Evolutionary conservation across 2,329 filamentous ascomycete species (phyloP), one percentile per base, ranked within the genome.

Genomic region (Fusarium caatingaense): DNA sequence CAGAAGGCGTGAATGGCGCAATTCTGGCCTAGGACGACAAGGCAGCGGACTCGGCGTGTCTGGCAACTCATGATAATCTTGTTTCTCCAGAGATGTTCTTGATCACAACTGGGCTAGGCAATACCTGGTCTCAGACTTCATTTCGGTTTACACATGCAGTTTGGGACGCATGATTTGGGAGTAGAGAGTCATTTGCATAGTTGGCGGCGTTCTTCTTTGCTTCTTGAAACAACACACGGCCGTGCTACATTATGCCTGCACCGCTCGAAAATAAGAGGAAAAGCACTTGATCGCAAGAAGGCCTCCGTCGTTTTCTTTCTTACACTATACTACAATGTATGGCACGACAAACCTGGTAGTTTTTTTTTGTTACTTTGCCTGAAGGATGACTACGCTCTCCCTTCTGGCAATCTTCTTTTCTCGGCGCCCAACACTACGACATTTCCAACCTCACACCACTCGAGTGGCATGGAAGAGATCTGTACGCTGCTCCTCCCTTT

Each of bases 1-100:
- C 48, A 83, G 84, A 64, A 83, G 83, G 47, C 82, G 84, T 57
- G 85, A 88, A 64, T 89, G 87, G 86, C 83, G 87, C 34, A 88
- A 87, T 74, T 89, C 87, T 20, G 85, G 80, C 40, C 87, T 83
- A 83, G 82, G 81, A 28, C 84, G 84, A 49, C 86, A 84, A 64
- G 85, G 81, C 67, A 82, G 84, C 23, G 83, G 83, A 27, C 78
- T 84, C 47, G 85, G 87, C 64, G 81, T 87, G 13, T 85, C 86
- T 13, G 80, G 80, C 45, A 82, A 82, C 59, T 79, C 77, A 72
- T 83, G 75, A 80, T 70, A 55, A 57, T 53, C 51, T 50, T 48
- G 64, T 60, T 57, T 63, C 18, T 56, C 30, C 55, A 61, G 64
- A 56, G 66, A 62, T 51, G 68, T 61, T 61, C 57, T 64, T 66